Conservation (phyloP, 108 stramenopile species). For the Pseudonitzschia pungens region DNA sequence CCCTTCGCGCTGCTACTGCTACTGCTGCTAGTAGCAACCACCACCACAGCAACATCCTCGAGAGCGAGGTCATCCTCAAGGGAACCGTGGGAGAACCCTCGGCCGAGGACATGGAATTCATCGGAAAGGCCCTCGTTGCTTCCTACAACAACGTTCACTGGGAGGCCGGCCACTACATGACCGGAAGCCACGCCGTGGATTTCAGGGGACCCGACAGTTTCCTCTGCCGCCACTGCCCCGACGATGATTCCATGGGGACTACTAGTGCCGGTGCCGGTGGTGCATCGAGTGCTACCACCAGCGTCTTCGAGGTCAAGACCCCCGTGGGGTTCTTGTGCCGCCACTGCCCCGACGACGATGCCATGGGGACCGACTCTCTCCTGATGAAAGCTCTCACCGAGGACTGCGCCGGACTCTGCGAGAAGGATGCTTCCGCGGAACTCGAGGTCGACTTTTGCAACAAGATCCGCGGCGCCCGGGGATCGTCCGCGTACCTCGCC, state of each 20-base stretch:
- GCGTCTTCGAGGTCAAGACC: slow-evolving; percentile 9
- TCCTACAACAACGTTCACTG: slow-evolving; percentile 22
- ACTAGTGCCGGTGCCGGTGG: too few species aligned
- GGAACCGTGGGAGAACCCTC: slow-evolving; percentile 10
- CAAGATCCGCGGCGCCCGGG: not conserved
- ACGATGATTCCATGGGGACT: slow-evolving; percentile 11
- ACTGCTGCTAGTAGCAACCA: not conserved
- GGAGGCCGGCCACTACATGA: slow-evolving; percentile 18
- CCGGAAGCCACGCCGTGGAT: not conserved
- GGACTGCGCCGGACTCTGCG: slow-evolving; percentile 5
- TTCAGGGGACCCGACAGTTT: slow-evolving; percentile 6
- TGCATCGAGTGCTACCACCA: not conserved
- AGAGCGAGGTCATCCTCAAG: slow-evolving; percentile 5
- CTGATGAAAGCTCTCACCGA: not conserved
- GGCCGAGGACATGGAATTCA: slow-evolving; percentile 9
- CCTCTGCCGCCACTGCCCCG: not conserved
- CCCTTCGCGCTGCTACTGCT: not conserved
- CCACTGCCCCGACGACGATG: slow-evolving; percentile 8
- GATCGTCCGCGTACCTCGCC: not conserved
- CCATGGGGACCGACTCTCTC: slow-evolving; percentile 5
- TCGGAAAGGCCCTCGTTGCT: slow-evolving; percentile 14
- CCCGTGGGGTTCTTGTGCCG: slow-evolving; percentile 5
- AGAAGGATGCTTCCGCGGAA: slow-evolving; percentile 1
- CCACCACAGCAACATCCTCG: not conserved
- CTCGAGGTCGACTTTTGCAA: slow-evolving; percentile 15